Conservation (phyloP, 345 rosid species). For the Carallia pectinifolia region DNA sequence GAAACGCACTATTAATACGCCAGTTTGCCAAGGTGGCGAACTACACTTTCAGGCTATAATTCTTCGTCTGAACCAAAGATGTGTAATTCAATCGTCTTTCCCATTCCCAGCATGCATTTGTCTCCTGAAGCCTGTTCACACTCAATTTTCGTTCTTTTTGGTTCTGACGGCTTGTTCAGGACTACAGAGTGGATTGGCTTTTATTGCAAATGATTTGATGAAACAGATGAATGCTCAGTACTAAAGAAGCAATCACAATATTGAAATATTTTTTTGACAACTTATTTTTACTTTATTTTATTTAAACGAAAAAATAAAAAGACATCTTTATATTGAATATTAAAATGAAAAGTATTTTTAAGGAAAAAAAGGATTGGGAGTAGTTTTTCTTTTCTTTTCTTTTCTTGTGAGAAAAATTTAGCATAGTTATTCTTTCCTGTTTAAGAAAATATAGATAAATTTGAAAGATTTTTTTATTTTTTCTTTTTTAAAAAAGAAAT, state of each 20-base stretch:
- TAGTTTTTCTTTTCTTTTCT: no score
- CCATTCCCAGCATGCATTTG: constrained; percentile 27
- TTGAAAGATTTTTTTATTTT: no score
- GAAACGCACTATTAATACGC: not conserved
- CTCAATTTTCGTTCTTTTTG: constrained; percentile 51
- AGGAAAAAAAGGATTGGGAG: no score
- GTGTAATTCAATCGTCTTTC: constrained; percentile 66
- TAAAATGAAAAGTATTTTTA: no score
- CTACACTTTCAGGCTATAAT: constrained; percentile 15
- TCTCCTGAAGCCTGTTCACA: constrained; percentile 25
- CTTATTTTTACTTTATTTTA: no score
- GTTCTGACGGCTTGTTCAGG: constrained; percentile 23
- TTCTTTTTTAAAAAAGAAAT: no score
- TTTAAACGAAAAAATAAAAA: no score
- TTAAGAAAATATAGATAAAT: no score
- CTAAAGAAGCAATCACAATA: not conserved
- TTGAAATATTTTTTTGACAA: no score
- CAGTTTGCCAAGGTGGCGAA: not conserved
- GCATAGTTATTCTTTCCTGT: no score
- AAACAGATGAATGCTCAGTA: constrained; percentile 16
- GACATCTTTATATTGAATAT: no score
- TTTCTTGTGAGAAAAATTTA: no score
- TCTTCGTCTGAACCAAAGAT: constrained; percentile 72
- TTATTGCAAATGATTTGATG: constrained; percentile 54
- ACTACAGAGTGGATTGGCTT: constrained; percentile 28